Base-by-base conservation (phyloP, 345 rosid genomes). In the Bretschneidera sinensis region DNA sequence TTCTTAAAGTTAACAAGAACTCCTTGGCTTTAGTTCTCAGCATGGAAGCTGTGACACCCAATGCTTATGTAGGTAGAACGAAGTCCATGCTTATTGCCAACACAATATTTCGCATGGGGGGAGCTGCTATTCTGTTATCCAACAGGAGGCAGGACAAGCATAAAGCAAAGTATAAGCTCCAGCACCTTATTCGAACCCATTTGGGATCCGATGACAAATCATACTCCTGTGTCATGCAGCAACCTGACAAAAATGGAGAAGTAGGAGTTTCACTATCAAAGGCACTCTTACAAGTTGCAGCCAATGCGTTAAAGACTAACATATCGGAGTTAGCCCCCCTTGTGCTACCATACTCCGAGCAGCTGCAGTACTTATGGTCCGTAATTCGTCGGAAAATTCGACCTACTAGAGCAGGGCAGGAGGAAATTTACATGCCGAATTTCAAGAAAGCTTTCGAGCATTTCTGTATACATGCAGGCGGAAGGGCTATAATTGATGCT, bases 401-500 rank as follows among this genome's bases (percentile, higher is more conserved):
- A 51, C 17, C 19, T 15, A 34, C 34, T 39, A 57, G 74, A 55
- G n/a, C 21, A 21, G 43, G 65, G 39, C 5, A 59, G 13, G 62
- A 70, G 49, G 75, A 66, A 60, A 17, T 53, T 10, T 74, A 74
- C 56, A 61, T 79, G 45, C 86, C 86, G 0, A 71, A 79, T 57
- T 84, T 84, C 69, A 81, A 74, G 75, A 84, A 78, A 70, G 85
- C 77, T 28, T 79, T 85, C 51, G 64, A 82, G 45, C 87, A 82
- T 78, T 78, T 85, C 63, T 85, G 90, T 43, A 77, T 84, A 71
- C 89, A 84, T 54, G 88, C 84, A 0, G 85, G 85, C 22, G 82
- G 85, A 48, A 77, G 78, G 57, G 76, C 85, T 1, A 73, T 83
- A 16, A 83, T 86, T 0, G 85, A 81, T 14, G 85, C 78, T 0